Conservation (phyloP, 1,284 basidiomycete genomes). For the Microbotryomycetes sp. region DNA sequence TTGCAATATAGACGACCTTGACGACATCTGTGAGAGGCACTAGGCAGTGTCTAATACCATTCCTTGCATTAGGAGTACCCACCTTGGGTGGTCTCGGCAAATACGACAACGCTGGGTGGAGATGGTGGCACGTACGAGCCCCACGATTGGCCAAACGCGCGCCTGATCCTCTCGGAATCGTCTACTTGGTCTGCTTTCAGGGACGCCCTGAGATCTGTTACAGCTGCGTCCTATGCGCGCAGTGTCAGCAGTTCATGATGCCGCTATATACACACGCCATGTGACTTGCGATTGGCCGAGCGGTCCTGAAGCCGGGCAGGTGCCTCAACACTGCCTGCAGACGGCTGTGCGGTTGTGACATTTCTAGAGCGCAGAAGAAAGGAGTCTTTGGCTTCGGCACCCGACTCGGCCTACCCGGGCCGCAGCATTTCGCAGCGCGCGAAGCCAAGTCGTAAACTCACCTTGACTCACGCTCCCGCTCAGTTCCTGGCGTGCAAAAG, state of each 20-base stretch:
- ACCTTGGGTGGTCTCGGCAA: constrained; percentile 40
- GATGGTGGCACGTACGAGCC: constrained; percentile 13
- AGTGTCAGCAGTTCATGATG: background rate
- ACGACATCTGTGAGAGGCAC: constrained; percentile 50
- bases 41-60: constrained; percentile 34
- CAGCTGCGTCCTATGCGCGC: background rate
- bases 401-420: too few species aligned
- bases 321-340: too few species aligned
- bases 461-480: too few species aligned
- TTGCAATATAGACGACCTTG: constrained; percentile 56
- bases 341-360: too few species aligned
- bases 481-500: too few species aligned
- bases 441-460: too few species aligned
- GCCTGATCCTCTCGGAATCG: constrained; percentile 6
- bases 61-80: background rate
- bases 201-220: background rate
- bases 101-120: constrained; percentile 13
- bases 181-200: constrained; percentile 17
- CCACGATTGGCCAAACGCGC: constrained; percentile 8
- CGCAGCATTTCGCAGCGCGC: too few species aligned
- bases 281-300: too few species aligned
- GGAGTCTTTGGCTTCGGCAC: too few species aligned
- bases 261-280: too few species aligned
- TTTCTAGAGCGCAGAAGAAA: too few species aligned
- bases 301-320: too few species aligned